Conservation (phyloP, 78 protist species). For the Goniomonas avonlea region DNA sequence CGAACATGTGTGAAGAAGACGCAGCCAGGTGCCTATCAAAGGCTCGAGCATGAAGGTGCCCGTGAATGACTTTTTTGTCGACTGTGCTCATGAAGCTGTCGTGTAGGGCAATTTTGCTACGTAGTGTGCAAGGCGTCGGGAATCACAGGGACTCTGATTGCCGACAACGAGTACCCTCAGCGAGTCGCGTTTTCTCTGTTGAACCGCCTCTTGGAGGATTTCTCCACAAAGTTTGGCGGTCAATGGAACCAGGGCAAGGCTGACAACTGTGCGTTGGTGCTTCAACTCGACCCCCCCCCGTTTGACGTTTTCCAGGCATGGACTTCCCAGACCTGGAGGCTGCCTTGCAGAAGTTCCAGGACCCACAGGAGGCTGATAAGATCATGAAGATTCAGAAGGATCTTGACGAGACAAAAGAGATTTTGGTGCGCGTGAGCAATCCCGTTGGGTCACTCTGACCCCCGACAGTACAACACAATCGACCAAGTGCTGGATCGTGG, state of each 20-base stretch:
- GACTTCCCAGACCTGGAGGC: neutral
- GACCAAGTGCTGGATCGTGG: constrained; percentile 40
- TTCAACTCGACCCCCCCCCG: too few relatives aligned
- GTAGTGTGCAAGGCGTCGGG: neutral
- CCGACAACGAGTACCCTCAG: constrained; percentile 15
- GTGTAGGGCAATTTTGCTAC: neutral
- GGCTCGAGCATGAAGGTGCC: constrained; percentile 2
- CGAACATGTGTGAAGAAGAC: constrained; percentile 17
- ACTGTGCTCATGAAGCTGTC: neutral
- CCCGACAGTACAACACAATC: constrained; percentile 33
- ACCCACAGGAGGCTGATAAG: constrained; percentile 42
- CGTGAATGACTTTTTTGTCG: neutral
- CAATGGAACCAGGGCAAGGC: neutral
- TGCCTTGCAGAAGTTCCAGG: constrained; percentile 28
- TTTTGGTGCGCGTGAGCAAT: neutral
- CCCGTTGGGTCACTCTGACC: neutral
- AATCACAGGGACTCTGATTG: neutral
- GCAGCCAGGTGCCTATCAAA: constrained; percentile 6
- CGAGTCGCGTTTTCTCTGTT: neutral
- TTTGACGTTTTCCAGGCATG: too few relatives aligned
- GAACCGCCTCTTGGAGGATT: neutral
- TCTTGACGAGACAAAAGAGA: constrained; percentile 32
- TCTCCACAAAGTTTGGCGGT: neutral
- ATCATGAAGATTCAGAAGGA: constrained; percentile 31
- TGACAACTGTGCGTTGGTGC: too few relatives aligned